Conservation (phyloP, 768 basidiomycete species). For the Calvatia gigantea region DNA sequence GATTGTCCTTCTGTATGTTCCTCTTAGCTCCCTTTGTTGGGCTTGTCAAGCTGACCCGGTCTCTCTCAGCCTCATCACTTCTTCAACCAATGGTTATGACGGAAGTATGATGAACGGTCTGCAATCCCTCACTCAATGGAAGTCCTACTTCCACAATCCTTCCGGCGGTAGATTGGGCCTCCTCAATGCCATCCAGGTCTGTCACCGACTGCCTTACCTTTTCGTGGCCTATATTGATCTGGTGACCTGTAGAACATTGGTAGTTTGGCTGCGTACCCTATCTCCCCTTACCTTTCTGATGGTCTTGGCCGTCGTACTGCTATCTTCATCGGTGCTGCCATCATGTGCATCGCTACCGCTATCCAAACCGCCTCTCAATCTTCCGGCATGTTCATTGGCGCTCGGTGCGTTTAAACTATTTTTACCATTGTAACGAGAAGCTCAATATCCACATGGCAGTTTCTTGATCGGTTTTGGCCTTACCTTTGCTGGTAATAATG, state of each 20-base stretch:
- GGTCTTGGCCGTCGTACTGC: conserved; percentile 64
- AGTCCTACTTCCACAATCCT: conserved; percentile 56
- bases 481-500: conserved; percentile 54
- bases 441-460: conserved; percentile 22
- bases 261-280: conserved; percentile 60
- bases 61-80: conserved; percentile 58
- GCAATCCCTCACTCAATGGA: conserved; percentile 66
- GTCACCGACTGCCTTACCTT: conserved; percentile 15
- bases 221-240: not conserved
- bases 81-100: conserved; percentile 74
- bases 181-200: conserved; percentile 71
- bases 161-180: conserved; percentile 57
- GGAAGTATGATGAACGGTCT: conserved; percentile 81
- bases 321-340: conserved; percentile 64
- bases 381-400: conserved; percentile 77
- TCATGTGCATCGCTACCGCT: conserved; percentile 67
- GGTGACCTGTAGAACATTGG: conserved; percentile 56
- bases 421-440: not conserved
- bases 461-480: conserved; percentile 78
- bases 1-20: conserved; percentile 61
- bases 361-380: conserved; percentile 71
- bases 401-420: conserved; percentile 43
- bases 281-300: conserved; percentile 71
- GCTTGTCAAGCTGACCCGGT: not conserved
- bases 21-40: not conserved